Evolutionary conservation across 768 basidiomycete genomes (phyloP), one percentile per base, ranked within the genome.

Genomic region (Cystobasidium tubakii): DNA sequence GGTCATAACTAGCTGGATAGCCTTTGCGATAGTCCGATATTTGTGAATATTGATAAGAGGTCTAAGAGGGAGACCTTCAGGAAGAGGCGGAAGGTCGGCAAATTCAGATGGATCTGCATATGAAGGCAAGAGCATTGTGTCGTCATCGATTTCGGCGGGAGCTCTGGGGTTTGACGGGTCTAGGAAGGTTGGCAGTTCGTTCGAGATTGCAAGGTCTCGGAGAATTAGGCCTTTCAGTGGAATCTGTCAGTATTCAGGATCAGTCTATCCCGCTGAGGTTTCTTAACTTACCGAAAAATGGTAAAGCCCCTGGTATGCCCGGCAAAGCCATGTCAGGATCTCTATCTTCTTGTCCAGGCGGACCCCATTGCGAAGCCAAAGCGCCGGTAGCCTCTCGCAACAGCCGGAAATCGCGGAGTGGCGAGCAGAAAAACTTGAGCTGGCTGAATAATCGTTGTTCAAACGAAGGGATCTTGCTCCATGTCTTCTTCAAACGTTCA

Each of bases 361-460:
- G 75, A 23, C 76, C 78, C 43, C 76, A 73, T 31, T 74, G 75
- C 42, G 70, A 64, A 27, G 76, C 62, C 27, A 79, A 31, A 1
- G 72, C 71, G 27, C 42, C 69, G 44, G 57, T 76, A 10, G 73
- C 66, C 15, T 74, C 74, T 27, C 78, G 71, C 2, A 79, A 55
- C 44, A 25, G 85, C 79, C 85, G 86, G 83, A 92, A 94, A 80
- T 90, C 88, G 54, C 87, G 86, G 1, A 83, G 83, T 44, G 84
- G 84, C 12, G 86, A 85, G 25, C 86, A 85, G 78, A 90, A 90
- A 13, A 82, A 82, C 75, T 86, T 88, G 77, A 95, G 82, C 78
- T 90, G 89, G 34, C 85, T 84, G 82, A 88, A 86, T 78, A 92
- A 86, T 31, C 90, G 87, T 74, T 82, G 84, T 79, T 93, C 91